phyloP scores from a whole-genome alignment of 2,329 filamentous ascomycete genomes.

The Zymoseptoria tritici region DNA sequence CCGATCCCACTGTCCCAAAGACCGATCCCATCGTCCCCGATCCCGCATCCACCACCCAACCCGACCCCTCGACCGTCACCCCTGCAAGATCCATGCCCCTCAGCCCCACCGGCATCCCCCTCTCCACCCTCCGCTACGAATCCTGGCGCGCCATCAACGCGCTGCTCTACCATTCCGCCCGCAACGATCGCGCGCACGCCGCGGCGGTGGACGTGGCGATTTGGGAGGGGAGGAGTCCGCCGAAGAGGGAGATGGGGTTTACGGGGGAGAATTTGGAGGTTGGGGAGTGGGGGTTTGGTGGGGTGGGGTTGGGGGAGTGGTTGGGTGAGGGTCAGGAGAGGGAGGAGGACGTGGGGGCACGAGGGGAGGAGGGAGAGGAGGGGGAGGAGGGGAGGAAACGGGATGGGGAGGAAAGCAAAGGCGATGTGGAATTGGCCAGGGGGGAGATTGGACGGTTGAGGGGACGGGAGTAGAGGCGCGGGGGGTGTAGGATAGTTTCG shows the following conservation, averaged over 20 bases:
- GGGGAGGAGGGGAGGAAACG: too few relatives aligned
- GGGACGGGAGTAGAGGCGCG: background rate
- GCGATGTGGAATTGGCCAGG: background rate
- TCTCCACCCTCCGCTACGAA: conserved; percentile 41
- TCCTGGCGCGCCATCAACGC: conserved; percentile 45
- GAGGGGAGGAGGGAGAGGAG: too few relatives aligned
- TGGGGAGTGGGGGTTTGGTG: background rate
- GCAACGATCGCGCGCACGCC: conserved; percentile 21
- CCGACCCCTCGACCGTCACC: too few relatives aligned
- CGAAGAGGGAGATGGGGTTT: conserved; percentile 9
- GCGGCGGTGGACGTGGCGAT: conserved; percentile 24
- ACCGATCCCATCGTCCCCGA: too few relatives aligned
- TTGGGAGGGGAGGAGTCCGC: conserved; percentile 16
- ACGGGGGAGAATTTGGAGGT: conserved; percentile 4
- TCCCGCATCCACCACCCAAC: too few relatives aligned
- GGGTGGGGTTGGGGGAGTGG: conserved; percentile 5
- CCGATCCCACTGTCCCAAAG: too few relatives aligned
- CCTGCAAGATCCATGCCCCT: too few relatives aligned
- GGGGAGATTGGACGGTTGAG: conserved; percentile 2
- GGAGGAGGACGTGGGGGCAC: too few relatives aligned
- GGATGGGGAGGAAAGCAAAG: too few relatives aligned
- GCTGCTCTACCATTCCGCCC: conserved; percentile 32
- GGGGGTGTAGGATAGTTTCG: too few relatives aligned
- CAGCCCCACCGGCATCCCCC: conserved; percentile 28
- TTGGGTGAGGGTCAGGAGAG: too few relatives aligned